These are phyloP conservation scores for Berkeleyomyces rouxiae DNA, from an alignment of 2,329 filamentous ascomycete species.

Conservation along the genomic window DNA sequence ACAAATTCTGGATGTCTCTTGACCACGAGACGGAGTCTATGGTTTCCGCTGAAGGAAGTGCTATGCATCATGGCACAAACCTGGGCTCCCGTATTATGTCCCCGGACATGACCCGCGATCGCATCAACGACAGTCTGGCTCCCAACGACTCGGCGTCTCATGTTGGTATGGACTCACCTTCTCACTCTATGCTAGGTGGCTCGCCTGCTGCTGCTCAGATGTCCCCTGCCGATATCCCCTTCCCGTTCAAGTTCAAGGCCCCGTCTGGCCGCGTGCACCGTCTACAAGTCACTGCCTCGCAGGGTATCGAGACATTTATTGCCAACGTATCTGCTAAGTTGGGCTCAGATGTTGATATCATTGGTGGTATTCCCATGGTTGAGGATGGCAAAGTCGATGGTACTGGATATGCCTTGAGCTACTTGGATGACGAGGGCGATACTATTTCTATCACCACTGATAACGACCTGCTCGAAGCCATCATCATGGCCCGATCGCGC, in stretches of 20 bases:
- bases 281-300: slow-evolving; percentile 64
- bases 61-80: slow-evolving; percentile 40
- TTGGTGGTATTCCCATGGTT: slow-evolving; percentile 65
- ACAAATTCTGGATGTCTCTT: slow-evolving; percentile 98
- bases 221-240: slow-evolving; percentile 54
- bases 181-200: slow-evolving; percentile 43
- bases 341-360: slow-evolving; percentile 61
- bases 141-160: slow-evolving; percentile 93
- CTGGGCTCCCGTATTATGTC: slow-evolving; percentile 61
- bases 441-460: slow-evolving; percentile 94
- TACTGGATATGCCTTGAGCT: slow-evolving; percentile 80
- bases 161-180: slow-evolving; percentile 62
- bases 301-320: slow-evolving; percentile 68
- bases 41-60: slow-evolving; percentile 75
- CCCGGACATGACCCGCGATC: slow-evolving; percentile 56
- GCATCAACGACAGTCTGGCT: slow-evolving; percentile 64
- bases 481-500: slow-evolving; percentile 61
- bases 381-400: slow-evolving; percentile 63
- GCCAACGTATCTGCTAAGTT: slow-evolving; percentile 67
- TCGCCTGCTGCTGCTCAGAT: slow-evolving; percentile 30
- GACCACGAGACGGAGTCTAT: slow-evolving; percentile 91
- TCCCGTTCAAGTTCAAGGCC: slow-evolving; percentile 98
- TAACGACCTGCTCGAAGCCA: slow-evolving; percentile 79
- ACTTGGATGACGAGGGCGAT: slow-evolving; percentile 92
- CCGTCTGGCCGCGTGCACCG: slow-evolving; percentile 88